Evolutionary conservation across 306 rosid genomes (phyloP), one percentile per base, ranked within the genome.

Genomic region (Cercis canadensis): DNA sequence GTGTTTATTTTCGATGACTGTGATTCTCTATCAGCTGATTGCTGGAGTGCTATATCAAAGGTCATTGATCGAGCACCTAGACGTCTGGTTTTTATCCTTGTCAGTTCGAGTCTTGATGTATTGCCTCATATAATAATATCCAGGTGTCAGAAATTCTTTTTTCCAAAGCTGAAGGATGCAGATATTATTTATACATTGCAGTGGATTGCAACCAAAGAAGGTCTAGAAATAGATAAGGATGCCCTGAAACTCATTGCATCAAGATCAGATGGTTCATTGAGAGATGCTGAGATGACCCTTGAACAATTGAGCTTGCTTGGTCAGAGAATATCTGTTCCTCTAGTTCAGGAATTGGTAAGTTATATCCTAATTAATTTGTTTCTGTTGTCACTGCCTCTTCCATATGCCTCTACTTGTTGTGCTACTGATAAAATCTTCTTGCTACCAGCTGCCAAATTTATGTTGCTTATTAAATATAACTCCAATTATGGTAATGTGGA

Each of bases 221-320:
- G 87, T 72, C 79, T 91, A 50, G 96, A 95, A 81, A 91, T 91
- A 79, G 99, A 95, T 72, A 82, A 79, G 85, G 99, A 91, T 83
- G 99, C 99, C 64, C 67, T 91, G 71, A 95, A 91, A 79, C 97
- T 95, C 72, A 95, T 95, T 46, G 95, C 96, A 41, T 91, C 99
- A 69, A 87, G 96, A 75, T 95, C 99, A 2, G 97, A 91, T 53
- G 99, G 99, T 59, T 95, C 99, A 18, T 75, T 95, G 79, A 87
- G 97, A 79, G 99, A 95, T 79, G 97, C 97, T 45, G 99, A 95
- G 81, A 95, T 95, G 99, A 95, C 96, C 67, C 92, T 95, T 65
- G 99, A 95, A 74, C 99, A 95, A 65, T 88, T 95, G 69, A 95
- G 97, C 69, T 89, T 95, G 82, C 99, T 95, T 72, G 97, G 99